phyloP scores from a whole-genome alignment of 2,329 filamentous ascomycete species.

The Fusarium beomiforme region DNA sequence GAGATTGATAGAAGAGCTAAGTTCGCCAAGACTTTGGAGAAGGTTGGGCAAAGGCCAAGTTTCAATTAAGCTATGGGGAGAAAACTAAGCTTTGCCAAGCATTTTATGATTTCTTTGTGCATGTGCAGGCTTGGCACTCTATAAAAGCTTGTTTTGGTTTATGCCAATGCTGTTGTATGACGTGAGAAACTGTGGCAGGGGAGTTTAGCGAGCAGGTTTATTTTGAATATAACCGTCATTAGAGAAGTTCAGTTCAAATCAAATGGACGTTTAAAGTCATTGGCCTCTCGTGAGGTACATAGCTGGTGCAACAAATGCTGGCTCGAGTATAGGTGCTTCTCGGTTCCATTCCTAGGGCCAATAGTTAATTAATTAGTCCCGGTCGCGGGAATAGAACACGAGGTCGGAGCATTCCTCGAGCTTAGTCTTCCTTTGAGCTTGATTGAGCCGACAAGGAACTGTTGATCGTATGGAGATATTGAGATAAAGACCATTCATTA shows the following conservation, averaged over 20 bases:
- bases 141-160: slow-evolving; percentile 33
- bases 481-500: neutral
- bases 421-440: slow-evolving; percentile 1
- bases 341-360: neutral
- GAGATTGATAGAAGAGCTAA: slow-evolving; percentile 3
- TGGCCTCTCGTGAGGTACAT: too few species aligned
- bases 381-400: neutral
- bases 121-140: slow-evolving; percentile 38
- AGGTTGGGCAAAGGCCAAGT: slow-evolving; percentile 31
- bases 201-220: neutral
- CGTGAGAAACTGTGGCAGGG: neutral
- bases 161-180: slow-evolving; percentile 17
- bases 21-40: slow-evolving; percentile 36
- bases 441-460: neutral
- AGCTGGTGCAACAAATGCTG: neutral
- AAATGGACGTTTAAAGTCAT: too few species aligned
- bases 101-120: slow-evolving; percentile 16
- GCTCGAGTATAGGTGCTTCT: neutral
- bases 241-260: too few species aligned
- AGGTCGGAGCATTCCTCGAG: neutral
- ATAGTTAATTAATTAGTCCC: neutral
- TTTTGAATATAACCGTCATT: too few species aligned
- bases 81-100: slow-evolving; percentile 49
- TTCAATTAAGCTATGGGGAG: neutral
- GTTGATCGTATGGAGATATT: neutral